Evolutionary conservation across 2,329 filamentous ascomycete genomes (phyloP).

Genomic region (Fusarium pseudoanthophilum): DNA sequence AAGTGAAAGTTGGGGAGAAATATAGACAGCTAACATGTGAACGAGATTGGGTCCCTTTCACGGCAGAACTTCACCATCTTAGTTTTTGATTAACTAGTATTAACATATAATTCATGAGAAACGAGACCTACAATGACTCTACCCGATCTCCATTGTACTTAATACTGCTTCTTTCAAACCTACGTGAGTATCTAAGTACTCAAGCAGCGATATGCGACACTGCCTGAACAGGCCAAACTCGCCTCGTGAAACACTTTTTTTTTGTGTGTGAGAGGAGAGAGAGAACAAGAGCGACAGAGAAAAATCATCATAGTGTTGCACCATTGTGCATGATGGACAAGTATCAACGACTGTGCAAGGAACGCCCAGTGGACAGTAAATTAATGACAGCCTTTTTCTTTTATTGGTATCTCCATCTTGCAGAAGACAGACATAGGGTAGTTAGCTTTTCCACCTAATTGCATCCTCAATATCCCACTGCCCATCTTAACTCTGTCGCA

Average conservation of each 20-base stretch:
- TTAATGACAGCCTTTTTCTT: constrained; percentile 7
- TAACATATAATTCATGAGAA: neutral
- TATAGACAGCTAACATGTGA: neutral
- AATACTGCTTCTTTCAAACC: neutral
- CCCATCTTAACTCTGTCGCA: neutral
- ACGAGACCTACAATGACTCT: neutral
- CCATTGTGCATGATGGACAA: neutral
- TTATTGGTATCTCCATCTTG: constrained; percentile 33
- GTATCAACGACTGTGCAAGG: neutral
- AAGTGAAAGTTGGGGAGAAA: neutral
- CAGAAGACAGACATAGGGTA: constrained; percentile 20
- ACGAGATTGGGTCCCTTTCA: neutral
- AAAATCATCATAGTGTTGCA: neutral
- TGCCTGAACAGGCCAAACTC: neutral
- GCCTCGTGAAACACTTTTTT: neutral
- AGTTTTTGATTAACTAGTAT: neutral
- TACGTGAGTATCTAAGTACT: neutral
- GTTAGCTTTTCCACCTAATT: neutral
- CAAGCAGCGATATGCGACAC: neutral
- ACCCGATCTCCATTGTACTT: neutral
- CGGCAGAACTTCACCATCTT: neutral
- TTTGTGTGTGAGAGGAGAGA: neutral
- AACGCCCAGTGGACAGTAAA: neutral
- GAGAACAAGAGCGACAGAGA: neutral
- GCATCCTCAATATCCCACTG: neutral